Evolutionary conservation across 805 yeast genomes (phyloP), one percentile per base, ranked within the genome.

Genomic region (Debaryomyces maramus): DNA sequence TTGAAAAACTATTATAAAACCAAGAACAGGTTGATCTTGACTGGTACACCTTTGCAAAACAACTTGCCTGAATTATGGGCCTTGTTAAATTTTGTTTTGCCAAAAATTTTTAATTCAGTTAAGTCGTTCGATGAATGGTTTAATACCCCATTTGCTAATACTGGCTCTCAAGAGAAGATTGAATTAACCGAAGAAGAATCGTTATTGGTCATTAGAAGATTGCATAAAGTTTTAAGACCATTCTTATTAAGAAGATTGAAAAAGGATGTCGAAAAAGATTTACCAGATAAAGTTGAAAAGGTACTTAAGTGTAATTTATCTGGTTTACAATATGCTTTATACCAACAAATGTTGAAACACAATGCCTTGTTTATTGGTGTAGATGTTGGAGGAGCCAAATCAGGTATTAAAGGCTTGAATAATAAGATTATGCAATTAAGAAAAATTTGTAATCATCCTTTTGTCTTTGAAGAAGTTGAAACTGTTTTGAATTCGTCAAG

Each of bases 51-150:
- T 15, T 73, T 86, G 45, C 95, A 86, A 57, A 86, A 86, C 58
- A 86, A 85, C 51, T 72, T 85, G 51, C 95, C 95, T 0, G 95
- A 86, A 61, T 70, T 86, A 41, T 86, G 95, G 95, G 91, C 95
- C 0, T 70, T 86, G 47, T 67, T 86, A 53, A 86, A 86, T 58
- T 86, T 86, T 52, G 91, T 85, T 15, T 72, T 86, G 46, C 95
- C 95, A 6, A 83, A 85, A 53, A 83, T 86, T 59, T 86, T 86
- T 73, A 86, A 85, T 55, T 85, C 93, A 24, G 93, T 84, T 8
- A 84, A 86, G 55, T 82, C 91, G 6, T 86, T 86, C 56, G 93
- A 86, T 56, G 95, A 86, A 56, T 86, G 95, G 95, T 86, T 86
- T 58, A 86, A 86, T 55, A 86, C 95, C 0, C 95, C 95, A 5